Percentiles rank a stretch among this genome's conserved stretches.
Evolutionary conservation across 345 rosid species (phyloP).

Genomic region (Nephelium lappaceum): DNA sequence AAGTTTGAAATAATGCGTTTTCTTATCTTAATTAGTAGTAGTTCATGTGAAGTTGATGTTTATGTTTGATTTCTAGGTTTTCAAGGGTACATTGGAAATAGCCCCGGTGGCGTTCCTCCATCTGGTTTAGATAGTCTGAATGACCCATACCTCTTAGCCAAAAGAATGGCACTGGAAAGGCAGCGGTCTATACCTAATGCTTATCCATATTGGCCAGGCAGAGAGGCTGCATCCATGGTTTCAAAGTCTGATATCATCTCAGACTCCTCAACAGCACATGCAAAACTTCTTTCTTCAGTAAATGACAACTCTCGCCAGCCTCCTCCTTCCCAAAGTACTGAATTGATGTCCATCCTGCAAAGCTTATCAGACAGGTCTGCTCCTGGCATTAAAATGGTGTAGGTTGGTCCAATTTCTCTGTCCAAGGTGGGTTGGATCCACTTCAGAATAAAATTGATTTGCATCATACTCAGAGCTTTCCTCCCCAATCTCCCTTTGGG

Average conservation of each 20-base stretch:
- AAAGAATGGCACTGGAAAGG: conserved; percentile 72
- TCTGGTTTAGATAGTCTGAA: conserved; percentile 61
- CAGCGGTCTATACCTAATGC: conserved; percentile 65
- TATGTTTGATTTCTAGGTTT: conserved; percentile 51
- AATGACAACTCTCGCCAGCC: conserved; percentile 48
- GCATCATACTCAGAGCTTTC: conserved; percentile 57
- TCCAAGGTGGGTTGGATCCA: conserved; percentile 53
- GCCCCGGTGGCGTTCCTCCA: conserved; percentile 44
- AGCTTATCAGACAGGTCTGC: conserved; percentile 67
- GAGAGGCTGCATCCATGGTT: conserved; percentile 63
- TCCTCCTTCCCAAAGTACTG: conserved; percentile 69
- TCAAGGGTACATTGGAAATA: conserved; percentile 64
- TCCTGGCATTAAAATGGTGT: conserved; percentile 51
- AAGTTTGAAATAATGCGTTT: too few relatives aligned
- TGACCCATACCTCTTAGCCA: conserved; percentile 67
- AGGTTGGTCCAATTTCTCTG: conserved; percentile 65
- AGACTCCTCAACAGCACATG: conserved; percentile 42
- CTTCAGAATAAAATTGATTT: conserved; percentile 61
- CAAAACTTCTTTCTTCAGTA: conserved; percentile 35
- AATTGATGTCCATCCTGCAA: conserved; percentile 69
- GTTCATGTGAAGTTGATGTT: conserved; percentile 3
- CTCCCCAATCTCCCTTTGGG: conserved; percentile 66
- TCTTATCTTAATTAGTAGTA: not conserved
- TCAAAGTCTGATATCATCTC: conserved; percentile 62
- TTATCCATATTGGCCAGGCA: conserved; percentile 67